These are phyloP conservation scores for Tuber indicum DNA, from an alignment of 495 filamentous ascomycete species.

Conservation along the genomic window DNA sequence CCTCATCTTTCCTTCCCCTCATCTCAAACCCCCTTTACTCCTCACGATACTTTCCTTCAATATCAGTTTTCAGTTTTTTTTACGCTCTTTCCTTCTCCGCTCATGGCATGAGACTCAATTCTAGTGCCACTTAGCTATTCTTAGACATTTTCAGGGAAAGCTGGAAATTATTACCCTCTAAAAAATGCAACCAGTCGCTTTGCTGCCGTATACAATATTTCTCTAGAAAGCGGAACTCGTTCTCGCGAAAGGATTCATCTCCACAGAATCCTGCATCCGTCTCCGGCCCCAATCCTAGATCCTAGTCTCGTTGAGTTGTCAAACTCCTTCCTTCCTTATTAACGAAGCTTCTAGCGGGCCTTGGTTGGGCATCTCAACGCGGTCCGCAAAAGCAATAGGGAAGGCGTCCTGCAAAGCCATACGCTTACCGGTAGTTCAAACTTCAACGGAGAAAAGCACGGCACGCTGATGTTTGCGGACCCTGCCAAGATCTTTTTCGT, in stretches of 20 bases:
- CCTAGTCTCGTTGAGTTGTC: conserved; percentile 23
- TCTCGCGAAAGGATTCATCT: conserved; percentile 1
- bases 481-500: neutral
- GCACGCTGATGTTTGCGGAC: conserved; percentile 19
- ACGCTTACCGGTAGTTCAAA: conserved; percentile 11
- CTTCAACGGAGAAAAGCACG: conserved; percentile 20
- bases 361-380: conserved; percentile 36
- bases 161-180: conserved; percentile 17
- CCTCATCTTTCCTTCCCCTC: neutral
- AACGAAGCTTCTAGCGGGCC: conserved; percentile 14
- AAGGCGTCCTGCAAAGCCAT: conserved; percentile 30
- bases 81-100: neutral
- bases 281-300: conserved; percentile 19
- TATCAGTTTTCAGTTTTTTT: neutral
- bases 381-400: conserved; percentile 32
- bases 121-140: neutral
- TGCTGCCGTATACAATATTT: conserved; percentile 2
- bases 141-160: neutral
- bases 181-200: conserved; percentile 8
- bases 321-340: conserved; percentile 16
- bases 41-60: neutral
- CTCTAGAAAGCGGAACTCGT: conserved; percentile 14
- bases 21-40: neutral
- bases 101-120: neutral
- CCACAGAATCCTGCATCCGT: conserved; percentile 6